Conservation (phyloP, 176 grass and related monocot species). For the Triticum dicoccoides region DNA sequence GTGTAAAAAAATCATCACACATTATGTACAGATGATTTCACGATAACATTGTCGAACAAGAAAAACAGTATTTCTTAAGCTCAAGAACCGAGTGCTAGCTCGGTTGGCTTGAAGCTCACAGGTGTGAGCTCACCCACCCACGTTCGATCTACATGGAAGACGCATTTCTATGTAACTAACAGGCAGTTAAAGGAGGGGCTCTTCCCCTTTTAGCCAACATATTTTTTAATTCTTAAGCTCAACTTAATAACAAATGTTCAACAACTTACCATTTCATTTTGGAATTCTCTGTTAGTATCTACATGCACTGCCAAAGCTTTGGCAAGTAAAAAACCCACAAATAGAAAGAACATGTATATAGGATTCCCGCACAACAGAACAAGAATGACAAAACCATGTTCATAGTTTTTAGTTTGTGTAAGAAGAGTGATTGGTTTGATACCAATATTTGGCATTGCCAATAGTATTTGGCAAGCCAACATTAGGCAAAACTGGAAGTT, state of each 20-base stretch:
- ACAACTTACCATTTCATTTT: conserved; percentile 64
- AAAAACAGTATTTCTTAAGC: background rate
- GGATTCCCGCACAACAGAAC: conserved; percentile 63
- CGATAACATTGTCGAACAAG: background rate
- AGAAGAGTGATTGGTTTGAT: background rate
- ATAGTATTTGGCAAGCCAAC: too few relatives aligned
- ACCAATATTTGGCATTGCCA: too few relatives aligned
- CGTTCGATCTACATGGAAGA: too few relatives aligned
- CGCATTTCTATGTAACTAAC: conserved; percentile 14
- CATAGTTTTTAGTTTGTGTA: background rate
- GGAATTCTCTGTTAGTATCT: conserved; percentile 72
- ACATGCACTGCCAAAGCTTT: conserved; percentile 72
- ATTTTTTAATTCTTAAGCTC: background rate
- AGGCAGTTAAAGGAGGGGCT: too few relatives aligned
- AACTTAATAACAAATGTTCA: conserved; percentile 11
- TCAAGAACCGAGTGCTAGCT: background rate
- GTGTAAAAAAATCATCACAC: background rate
- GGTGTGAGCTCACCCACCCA: too few relatives aligned
- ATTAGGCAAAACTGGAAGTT: too few relatives aligned
- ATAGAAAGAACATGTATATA: conserved; percentile 62
- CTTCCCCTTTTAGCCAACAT: too few relatives aligned
- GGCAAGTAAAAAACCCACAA: conserved; percentile 59
- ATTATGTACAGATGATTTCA: background rate
- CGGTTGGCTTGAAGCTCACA: conserved; percentile 24
- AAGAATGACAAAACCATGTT: conserved; percentile 18